Evolutionary conservation across 164 flowering plant species (phyloP), one percentile per base, ranked within the genome.

Genomic region (Berberis thunbergii): DNA sequence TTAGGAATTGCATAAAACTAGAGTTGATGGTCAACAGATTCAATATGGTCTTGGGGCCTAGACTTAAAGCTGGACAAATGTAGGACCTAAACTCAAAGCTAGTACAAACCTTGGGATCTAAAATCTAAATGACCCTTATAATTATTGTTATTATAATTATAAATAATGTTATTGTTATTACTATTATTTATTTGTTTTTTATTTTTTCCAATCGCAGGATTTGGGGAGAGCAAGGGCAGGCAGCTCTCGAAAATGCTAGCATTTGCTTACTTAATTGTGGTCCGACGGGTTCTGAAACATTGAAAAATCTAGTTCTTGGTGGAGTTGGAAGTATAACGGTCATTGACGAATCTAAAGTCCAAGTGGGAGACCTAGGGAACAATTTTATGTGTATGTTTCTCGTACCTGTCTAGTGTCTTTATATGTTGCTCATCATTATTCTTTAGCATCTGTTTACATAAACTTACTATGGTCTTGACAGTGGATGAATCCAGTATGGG

Each of bases 211-310:
- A 59, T 67, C 75, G 69, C 72, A 91, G 99, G 83, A 89, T 94
- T 45, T 94, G 99, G 99, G 99, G 99, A 49, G 96, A 91, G 60
- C 95, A 86, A 82, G 99, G 99, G 64, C 99, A 94, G 63, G 76
- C 89, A 59, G 89, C 93, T 12, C 86, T 94, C 43, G 99, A 91
- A 78, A 86, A 84, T 63, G 89, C 97, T 56, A 87, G 89, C 67
- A 79, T 94, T 54, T 94, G 99, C 70, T 78, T 94, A 69, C 88
- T 94, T 44, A 91, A 91, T 63, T 91, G 97, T 69, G 99, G 99
- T 42, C 99, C 99, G 26, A 94, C 99, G 53, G 99, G 99, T 56
- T 87, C 96, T 1, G 99, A 94, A 73, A 80, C 97, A n/a, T 72
- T 94, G 62, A 91, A 94, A 61, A 94, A 94, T 76, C 89, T 94